phyloP scores from a whole-genome alignment of 345 rosid species.

The Heritiera littoralis region DNA sequence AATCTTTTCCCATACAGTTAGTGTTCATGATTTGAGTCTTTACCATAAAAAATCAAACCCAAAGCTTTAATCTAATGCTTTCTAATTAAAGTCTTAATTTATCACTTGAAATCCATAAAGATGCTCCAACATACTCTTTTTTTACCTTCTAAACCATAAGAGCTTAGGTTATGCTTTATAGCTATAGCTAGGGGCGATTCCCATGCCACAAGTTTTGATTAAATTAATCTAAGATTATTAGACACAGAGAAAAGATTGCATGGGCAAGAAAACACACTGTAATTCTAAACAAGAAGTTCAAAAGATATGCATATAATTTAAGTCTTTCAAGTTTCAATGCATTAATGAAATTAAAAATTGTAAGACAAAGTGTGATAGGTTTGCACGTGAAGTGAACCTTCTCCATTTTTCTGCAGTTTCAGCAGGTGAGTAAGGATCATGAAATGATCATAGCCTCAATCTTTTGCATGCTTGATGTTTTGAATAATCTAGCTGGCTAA shows the following conservation, averaged over 20 bases:
- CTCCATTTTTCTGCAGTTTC: neutral
- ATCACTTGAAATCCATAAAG: constrained; percentile 28
- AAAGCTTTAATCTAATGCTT: constrained; percentile 24
- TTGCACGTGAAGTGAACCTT: constrained; percentile 14
- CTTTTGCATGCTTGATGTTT: neutral
- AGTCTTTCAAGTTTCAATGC: neutral
- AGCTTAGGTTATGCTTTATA: constrained; percentile 38
- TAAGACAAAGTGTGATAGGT: neutral
- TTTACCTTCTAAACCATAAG: constrained; percentile 29
- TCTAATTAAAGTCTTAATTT: constrained; percentile 28
- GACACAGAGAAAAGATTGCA: constrained; percentile 4
- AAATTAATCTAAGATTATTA: neutral
- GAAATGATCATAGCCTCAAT: neutral
- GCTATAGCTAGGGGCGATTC: constrained; percentile 37
- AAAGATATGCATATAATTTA: neutral
- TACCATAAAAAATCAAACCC: constrained; percentile 25
- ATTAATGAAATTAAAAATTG: neutral
- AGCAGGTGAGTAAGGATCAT: neutral
- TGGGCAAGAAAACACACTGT: neutral
- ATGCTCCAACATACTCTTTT: constrained; percentile 36
- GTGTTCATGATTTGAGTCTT: constrained; percentile 22
- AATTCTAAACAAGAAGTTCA: neutral
- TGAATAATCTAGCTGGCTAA: neutral
- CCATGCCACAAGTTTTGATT: constrained; percentile 20
- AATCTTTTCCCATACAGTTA: constrained; percentile 27